Evolutionary conservation across 1,139 yeast genomes (phyloP).

Genomic region (Sugiyamaella grinbergsii): DNA sequence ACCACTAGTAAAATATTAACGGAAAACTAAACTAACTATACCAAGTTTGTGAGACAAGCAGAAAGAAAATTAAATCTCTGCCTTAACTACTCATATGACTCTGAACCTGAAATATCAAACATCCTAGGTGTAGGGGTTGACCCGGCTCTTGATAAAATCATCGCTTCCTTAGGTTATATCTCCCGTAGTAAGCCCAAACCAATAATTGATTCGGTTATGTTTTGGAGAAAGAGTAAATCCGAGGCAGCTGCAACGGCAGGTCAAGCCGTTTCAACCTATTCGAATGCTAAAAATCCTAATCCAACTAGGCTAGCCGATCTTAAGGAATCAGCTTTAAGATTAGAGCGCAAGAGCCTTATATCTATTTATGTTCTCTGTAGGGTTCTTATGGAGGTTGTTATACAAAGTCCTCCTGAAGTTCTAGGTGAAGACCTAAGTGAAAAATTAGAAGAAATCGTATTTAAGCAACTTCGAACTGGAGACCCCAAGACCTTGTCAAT

Average conservation of each 20-base stretch:
- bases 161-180: conserved; percentile 83
- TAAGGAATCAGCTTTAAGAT: conserved; percentile 71
- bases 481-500: conserved; percentile 71
- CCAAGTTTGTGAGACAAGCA: conserved; percentile 79
- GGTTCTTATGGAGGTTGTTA: conserved; percentile 88
- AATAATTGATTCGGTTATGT: conserved; percentile 96
- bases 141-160: conserved; percentile 79
- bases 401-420: conserved; percentile 73
- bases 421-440: conserved; percentile 81
- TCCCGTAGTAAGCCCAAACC: conserved; percentile 92
- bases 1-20: too few species aligned
- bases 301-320: conserved; percentile 46
- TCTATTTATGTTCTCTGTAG: conserved; percentile 90
- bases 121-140: conserved; percentile 88
- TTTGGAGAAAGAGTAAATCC: conserved; percentile 91
- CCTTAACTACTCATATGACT: conserved; percentile 63
- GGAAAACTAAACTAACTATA: conserved; percentile 9
- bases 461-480: conserved; percentile 83
- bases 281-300: conserved; percentile 24
- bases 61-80: conserved; percentile 82
- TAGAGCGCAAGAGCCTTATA: conserved; percentile 83
- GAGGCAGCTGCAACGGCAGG: conserved; percentile 79
- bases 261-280: conserved; percentile 41
- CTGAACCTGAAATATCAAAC: conserved; percentile 80
- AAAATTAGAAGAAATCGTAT: conserved; percentile 89